These are phyloP conservation scores for Stereum hirsutum DNA, from an alignment of 1,284 basidiomycete species.

Conservation along the genomic window DNA sequence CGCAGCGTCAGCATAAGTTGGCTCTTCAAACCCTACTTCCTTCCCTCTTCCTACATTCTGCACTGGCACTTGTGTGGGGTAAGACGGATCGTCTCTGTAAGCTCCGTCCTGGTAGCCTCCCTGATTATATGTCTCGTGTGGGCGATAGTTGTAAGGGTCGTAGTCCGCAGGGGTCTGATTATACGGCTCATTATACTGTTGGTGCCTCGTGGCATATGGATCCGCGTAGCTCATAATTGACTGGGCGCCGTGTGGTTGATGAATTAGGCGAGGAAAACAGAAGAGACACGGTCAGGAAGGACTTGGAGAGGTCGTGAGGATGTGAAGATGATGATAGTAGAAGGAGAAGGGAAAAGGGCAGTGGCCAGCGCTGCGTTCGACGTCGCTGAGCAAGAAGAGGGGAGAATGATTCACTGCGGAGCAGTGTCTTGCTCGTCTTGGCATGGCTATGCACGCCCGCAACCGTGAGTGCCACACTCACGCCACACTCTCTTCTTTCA, in stretches of 20 bases:
- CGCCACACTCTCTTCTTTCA: too few species aligned
- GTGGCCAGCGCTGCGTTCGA: conserved; percentile 5
- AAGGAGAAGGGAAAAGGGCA: not conserved
- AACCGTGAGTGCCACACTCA: too few species aligned
- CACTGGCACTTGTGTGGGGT: conserved; percentile 11
- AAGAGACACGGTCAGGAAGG: not conserved
- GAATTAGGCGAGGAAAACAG: too few species aligned
- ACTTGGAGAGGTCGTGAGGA: not conserved
- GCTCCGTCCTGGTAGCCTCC: conserved; percentile 22
- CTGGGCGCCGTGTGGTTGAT: too few species aligned
- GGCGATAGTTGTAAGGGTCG: conserved; percentile 39
- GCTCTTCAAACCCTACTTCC: too few species aligned
- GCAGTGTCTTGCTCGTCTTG: too few species aligned
- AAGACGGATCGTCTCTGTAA: conserved; percentile 32
- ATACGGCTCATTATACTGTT: conserved; percentile 25
- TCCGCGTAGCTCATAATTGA: conserved; percentile 4
- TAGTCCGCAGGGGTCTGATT: conserved; percentile 24
- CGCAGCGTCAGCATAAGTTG: too few species aligned
- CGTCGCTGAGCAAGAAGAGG: not conserved
- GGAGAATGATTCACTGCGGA: too few species aligned
- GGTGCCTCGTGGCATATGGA: conserved; percentile 10
- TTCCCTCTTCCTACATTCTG: too few species aligned
- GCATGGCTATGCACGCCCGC: too few species aligned
- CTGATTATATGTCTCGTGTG: conserved; percentile 36
- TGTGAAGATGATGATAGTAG: not conserved